Evolutionary conservation across 1,284 basidiomycete species (phyloP), one percentile per base, ranked within the genome.

Genomic region (Sporisorium sorghi): DNA sequence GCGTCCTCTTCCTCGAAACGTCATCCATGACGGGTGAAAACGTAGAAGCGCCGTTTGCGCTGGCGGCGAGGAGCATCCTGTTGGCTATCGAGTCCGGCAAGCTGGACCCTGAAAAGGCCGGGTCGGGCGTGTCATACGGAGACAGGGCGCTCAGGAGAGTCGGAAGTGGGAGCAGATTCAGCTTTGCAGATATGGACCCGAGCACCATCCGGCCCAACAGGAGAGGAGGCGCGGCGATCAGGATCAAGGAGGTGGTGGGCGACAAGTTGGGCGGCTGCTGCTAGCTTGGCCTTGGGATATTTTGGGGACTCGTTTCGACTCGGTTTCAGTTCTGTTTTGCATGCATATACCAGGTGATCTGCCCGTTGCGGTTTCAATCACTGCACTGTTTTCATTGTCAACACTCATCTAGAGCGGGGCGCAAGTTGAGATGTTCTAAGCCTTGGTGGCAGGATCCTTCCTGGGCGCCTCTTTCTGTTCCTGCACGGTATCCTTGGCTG

Each of bases 61-160:
- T 98, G 28, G 91, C 93, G 15, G 92, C 94, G 21, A 90, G 94
- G 40, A 91, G 93, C 1, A 94, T 99, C 73, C 87, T 99, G 28
- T 88, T 94, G n/a, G 90, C 93, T 5, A 95, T 99, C 81, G 95
- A 98, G 85, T 91, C 91, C 11, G 96, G 96, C 15, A 87, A 88
- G 17, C 87, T 98, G 42, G 94, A 98, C 85, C 96, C 96, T 24
- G 94, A 97, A 85, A 91, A 92, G 80, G 89, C 92, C 15, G 94
- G 93, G 0, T 93, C 92, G 60, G 96, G 96, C 35, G 93, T 99
- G 39, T 94, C 92, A 79, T 99, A 97, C 82, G 97, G 96, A 12
- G 96, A 98, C 85, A 89, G 96, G 2, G 62, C 69, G 15, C 35
- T 75, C 30, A 59, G 39, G 92, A 91, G 75, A 92, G 91, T 69